Conservation (phyloP, 495 filamentous ascomycete species). For the Chaetomium fimeti region DNA sequence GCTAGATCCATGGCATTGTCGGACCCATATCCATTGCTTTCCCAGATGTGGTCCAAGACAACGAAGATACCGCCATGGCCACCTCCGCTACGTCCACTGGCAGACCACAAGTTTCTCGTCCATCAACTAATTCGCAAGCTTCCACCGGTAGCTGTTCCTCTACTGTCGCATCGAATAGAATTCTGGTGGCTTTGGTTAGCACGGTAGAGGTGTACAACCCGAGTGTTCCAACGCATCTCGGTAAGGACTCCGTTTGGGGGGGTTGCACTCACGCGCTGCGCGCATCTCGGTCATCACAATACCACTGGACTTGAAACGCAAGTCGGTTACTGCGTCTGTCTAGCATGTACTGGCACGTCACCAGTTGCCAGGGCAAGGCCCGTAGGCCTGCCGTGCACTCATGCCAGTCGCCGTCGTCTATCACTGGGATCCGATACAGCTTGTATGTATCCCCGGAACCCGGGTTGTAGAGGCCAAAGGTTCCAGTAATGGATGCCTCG, state of each 20-base stretch:
- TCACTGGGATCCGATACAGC: neutral
- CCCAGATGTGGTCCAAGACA: conserved; percentile 2
- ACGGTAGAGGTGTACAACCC: neutral
- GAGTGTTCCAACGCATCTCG: too few species aligned
- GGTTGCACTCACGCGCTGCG: neutral
- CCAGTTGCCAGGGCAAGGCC: neutral
- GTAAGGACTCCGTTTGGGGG: neutral
- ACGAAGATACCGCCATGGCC: neutral
- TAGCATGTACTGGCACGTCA: neutral
- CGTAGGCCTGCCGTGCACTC: neutral
- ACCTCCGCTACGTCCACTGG: neutral
- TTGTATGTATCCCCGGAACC: neutral
- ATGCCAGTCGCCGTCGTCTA: neutral
- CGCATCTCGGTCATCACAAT: neutral
- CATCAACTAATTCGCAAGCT: neutral
- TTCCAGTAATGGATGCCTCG: neutral
- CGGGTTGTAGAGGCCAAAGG: neutral
- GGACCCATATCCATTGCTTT: neutral
- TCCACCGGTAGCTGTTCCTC: neutral
- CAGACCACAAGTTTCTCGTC: neutral
- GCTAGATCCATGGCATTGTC: neutral
- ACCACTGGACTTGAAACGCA: conserved; percentile 1
- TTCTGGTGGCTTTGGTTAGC: neutral
- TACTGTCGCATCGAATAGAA: neutral
- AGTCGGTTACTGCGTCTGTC: neutral